Evolutionary conservation across 805 yeast genomes (phyloP).

Genomic region (Kluyveromyces starmeri): DNA sequence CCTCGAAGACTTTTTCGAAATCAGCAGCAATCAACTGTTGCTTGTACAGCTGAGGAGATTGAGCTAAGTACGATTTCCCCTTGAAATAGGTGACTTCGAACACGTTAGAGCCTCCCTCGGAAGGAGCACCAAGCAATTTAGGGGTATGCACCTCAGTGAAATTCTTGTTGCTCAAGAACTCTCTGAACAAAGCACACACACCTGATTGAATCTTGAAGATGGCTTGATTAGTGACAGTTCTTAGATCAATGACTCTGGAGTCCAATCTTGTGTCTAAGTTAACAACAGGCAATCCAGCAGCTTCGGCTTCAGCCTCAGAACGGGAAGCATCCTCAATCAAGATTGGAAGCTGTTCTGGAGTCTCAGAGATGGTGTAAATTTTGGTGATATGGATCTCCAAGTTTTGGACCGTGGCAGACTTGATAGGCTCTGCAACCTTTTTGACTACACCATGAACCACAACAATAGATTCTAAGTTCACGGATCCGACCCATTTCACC

Average conservation of each 20-base stretch:
- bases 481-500: conserved; percentile 90
- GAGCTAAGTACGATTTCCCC: conserved; percentile 88
- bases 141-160: conserved; percentile 96
- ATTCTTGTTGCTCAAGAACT: conserved; percentile 56
- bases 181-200: conserved; percentile 81
- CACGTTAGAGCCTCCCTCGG: conserved; percentile 97
- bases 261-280: conserved; percentile 95
- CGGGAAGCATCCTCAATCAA: conserved; percentile 95
- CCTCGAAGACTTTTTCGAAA: conserved; percentile 91
- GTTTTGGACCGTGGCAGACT: conserved; percentile 85
- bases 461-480: conserved; percentile 85
- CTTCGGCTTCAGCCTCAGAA: conserved; percentile 90
- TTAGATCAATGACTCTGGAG: conserved; percentile 88
- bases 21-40: conserved; percentile 98
- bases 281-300: conserved; percentile 83
- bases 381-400: conserved; percentile 74
- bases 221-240: conserved; percentile 96
- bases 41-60: conserved; percentile 96
- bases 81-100: conserved; percentile 92
- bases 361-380: conserved; percentile 69
- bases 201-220: conserved; percentile 91
- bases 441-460: conserved; percentile 77
- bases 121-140: conserved; percentile 86
- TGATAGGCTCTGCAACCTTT: conserved; percentile 79
- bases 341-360: conserved; percentile 89